Base-by-base conservation (phyloP, 1,284 basidiomycete genomes). In the Puccinia hordei region DNA sequence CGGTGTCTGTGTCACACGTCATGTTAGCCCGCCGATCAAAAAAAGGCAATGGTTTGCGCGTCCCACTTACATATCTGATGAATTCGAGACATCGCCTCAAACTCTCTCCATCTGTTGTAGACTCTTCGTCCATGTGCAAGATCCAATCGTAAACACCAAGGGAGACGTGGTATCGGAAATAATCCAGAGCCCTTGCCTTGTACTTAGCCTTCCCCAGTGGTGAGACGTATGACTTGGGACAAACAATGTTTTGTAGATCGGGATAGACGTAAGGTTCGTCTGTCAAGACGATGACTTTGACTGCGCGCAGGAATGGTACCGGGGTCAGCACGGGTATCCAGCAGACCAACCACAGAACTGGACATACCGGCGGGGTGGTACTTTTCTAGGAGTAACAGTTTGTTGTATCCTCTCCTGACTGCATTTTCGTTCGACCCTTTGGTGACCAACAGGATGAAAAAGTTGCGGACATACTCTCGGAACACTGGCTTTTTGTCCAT, bases 171-270 rank as follows among this genome's bases (percentile, higher is more conserved):
- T 84, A 84, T 33, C 86, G 85, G 85, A 86, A 86, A 83, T 86
- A 86, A 81, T 87, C 86, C 81, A 87, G 84, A n/a, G 86, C 86
- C 78, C 85, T 85, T 71, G 86, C 86, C 84, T 87, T 87, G 85
- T 87, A 86, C 83, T 87, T 87, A 51, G 86, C 86, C 82, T 85
- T 86, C 71, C 86, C 85, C 57, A 85, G 83, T 30, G 86, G 86
- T 41, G 86, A 86, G 81, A 85, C 84, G 83, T 87, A 87, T 69
- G 85, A 83, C 82, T 87, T 86, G 72, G 86, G 86, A 79, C 85
- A 86, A 81, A 87, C 85, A 55, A 87, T 86, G 83, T 86, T 87
- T 82, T 86, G 85, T 71, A 87, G 83, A 72, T 87, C 86, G 33
- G 86, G 86, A 81, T 86, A 87, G 41, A 84, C 85, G 82, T 87